Evolutionary conservation across 164 flowering plant genomes (phyloP).

Genomic region (Nelumbo lutea): DNA sequence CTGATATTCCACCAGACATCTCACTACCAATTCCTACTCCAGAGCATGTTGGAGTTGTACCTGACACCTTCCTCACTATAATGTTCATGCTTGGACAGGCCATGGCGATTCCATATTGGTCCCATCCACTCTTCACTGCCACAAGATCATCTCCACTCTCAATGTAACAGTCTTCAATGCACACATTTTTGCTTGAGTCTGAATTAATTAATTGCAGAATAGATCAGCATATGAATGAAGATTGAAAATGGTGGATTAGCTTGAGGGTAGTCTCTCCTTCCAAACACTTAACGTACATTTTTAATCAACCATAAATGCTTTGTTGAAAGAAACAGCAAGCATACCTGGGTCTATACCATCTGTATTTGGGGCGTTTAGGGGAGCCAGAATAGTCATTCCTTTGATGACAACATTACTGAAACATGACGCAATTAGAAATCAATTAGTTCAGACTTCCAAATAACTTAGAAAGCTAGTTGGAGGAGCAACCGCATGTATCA

Average conservation of each 20-base stretch:
- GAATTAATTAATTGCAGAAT: slow-evolving; percentile 7
- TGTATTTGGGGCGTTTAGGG: slow-evolving; percentile 89
- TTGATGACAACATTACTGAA: slow-evolving; percentile 83
- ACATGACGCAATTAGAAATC: background rate
- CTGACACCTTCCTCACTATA: slow-evolving; percentile 70
- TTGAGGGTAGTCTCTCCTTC: background rate
- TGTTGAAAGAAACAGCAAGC: background rate
- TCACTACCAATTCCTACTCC: slow-evolving; percentile 98
- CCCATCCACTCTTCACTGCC: slow-evolving; percentile 99
- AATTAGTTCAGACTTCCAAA: background rate
- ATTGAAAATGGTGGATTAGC: background rate
- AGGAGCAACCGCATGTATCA: background rate
- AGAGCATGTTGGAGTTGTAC: slow-evolving; percentile 97
- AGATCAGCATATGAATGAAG: background rate
- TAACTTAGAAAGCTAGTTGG: background rate
- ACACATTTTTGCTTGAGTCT: slow-evolving; percentile 85
- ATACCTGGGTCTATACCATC: slow-evolving; percentile 98
- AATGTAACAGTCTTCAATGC: slow-evolving; percentile 94
- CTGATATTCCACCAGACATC: slow-evolving; percentile 96
- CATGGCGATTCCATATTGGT: slow-evolving; percentile 81
- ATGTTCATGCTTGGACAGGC: slow-evolving; percentile 87
- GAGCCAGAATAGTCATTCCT: slow-evolving; percentile 89
- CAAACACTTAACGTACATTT: too few species aligned
- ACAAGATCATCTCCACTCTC: slow-evolving; percentile 99
- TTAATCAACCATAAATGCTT: too few species aligned